phyloP scores from a whole-genome alignment of 495 filamentous ascomycete genomes.

The Xylaria longipes region DNA sequence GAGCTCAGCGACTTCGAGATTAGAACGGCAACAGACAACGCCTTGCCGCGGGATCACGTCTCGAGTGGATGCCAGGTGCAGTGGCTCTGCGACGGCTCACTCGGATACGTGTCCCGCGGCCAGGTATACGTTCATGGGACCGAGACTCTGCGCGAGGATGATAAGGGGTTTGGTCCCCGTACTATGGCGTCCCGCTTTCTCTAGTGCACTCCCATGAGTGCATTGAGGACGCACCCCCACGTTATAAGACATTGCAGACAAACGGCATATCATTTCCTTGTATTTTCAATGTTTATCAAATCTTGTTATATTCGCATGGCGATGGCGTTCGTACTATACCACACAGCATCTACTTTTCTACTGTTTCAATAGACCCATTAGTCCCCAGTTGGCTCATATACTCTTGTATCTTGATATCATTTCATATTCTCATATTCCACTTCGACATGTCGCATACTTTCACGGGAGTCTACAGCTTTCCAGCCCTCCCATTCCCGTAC shows the following conservation, averaged over 20 bases:
- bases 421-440: background rate
- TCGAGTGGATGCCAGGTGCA: slow-evolving; percentile 27
- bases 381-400: background rate
- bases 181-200: slow-evolving; percentile 13
- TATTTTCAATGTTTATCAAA: background rate
- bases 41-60: slow-evolving; percentile 15
- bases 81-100: slow-evolving; percentile 26
- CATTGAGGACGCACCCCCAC: background rate
- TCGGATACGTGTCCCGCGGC: slow-evolving; percentile 22
- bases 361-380: slow-evolving; percentile 20
- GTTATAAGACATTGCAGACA: background rate
- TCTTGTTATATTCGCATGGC: slow-evolving; percentile 24
- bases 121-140: slow-evolving; percentile 21
- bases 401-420: slow-evolving; percentile 2
- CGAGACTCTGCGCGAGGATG: slow-evolving; percentile 11
- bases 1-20: slow-evolving; percentile 55
- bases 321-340: slow-evolving; percentile 28
- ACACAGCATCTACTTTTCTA: slow-evolving; percentile 22
- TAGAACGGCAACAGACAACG: slow-evolving; percentile 13
- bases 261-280: background rate
- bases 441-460: background rate
- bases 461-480: background rate
- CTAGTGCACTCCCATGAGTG: background rate
- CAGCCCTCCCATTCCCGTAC: background rate
- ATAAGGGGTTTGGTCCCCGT: slow-evolving; percentile 3